A percentile compares a stretch with the other conserved stretches of the same genome.
Evolutionary conservation across 164 flowering plant genomes (phyloP).

Genomic region (Stephania japonica): DNA sequence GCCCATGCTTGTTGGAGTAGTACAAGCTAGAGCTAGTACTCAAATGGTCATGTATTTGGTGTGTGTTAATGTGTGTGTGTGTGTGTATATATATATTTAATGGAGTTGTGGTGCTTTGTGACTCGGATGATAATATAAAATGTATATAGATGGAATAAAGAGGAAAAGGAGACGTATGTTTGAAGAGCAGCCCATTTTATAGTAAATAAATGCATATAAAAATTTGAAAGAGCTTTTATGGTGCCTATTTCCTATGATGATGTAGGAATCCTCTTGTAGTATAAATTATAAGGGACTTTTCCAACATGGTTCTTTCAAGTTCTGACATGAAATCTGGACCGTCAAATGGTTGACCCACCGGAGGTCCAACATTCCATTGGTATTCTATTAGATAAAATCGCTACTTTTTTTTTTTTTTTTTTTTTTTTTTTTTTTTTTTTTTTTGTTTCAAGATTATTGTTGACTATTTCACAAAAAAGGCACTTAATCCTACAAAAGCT

Average conservation of each 20-base stretch:
- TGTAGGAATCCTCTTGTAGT: not conserved
- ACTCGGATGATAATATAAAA: not conserved
- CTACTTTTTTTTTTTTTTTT: no score
- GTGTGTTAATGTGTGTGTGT: not conserved
- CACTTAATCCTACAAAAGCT: no score
- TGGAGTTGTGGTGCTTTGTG: constrained; percentile 22
- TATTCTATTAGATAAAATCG: no score
- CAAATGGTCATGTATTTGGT: constrained; percentile 1
- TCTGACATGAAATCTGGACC: not conserved
- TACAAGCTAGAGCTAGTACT: constrained; percentile 11
- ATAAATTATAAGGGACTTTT: not conserved
- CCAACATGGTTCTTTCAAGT: not conserved
- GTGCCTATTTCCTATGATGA: not conserved
- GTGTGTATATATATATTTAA: constrained; percentile 12
- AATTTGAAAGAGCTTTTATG: not conserved
- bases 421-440: no score
- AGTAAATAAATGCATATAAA: not conserved
- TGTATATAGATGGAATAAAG: constrained; percentile 1
- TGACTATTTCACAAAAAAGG: no score
- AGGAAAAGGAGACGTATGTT: not conserved
- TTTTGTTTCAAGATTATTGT: no score
- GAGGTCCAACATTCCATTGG: no score
- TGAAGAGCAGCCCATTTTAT: not conserved
- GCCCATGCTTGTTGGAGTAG: constrained; percentile 30
- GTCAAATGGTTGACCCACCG: not conserved